These are phyloP conservation scores for Durusdinium trenchii DNA, from an alignment of 73 alveolate genomes.

Conservation along the genomic window DNA sequence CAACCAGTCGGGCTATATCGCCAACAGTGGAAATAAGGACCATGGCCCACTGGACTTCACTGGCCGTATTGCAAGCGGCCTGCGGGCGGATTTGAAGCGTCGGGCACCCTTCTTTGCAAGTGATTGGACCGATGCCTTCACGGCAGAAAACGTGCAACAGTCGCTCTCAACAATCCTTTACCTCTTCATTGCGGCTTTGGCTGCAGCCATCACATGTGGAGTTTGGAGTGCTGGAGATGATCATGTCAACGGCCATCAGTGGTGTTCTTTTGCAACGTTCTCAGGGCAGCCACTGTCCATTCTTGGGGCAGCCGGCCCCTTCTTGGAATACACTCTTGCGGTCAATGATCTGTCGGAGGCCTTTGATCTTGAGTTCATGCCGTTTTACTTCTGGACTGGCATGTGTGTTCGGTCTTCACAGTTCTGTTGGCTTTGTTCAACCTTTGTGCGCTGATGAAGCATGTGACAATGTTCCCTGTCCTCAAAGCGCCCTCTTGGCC, in stretches of 20 bases:
- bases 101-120: neutral
- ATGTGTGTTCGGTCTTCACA: neutral
- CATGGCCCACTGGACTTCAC: constrained; percentile 37
- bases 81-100: neutral
- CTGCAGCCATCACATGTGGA: neutral
- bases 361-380: constrained; percentile 31
- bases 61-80: neutral
- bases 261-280: neutral
- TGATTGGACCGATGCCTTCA: constrained; percentile 8
- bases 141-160: neutral
- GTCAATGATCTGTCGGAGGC: neutral
- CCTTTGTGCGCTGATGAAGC: constrained; percentile 18
- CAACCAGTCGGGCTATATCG: constrained; percentile 8
- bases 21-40: constrained; percentile 20
- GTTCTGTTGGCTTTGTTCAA: constrained; percentile 10
- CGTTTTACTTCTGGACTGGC: constrained; percentile 27
- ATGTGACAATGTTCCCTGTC: neutral
- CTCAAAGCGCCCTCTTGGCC: too few species aligned
- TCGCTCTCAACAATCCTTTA: neutral
- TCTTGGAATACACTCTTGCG: constrained; percentile 14
- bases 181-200: neutral
- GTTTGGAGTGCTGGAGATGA: neutral
- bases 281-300: constrained; percentile 42
- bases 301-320: constrained; percentile 37
- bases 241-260: neutral